Evolutionary conservation across 2,329 filamentous ascomycete species (phyloP).

Genomic region (Alternaria sp.): DNA sequence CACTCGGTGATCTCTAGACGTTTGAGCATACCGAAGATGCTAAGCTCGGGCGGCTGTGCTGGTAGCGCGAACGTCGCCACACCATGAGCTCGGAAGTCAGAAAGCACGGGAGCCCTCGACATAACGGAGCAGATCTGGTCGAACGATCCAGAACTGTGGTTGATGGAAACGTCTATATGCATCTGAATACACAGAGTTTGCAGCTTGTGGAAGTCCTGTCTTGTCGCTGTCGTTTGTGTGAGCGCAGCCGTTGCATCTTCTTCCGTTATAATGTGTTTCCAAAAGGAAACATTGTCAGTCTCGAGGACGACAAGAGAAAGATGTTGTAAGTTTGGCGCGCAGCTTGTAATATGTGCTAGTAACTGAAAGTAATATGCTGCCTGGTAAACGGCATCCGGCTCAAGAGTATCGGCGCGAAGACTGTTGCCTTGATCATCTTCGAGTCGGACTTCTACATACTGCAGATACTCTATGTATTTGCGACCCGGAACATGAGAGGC

Average conservation of each 20-base stretch:
- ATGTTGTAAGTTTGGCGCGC: slow-evolving; percentile 32
- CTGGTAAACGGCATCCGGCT: slow-evolving; percentile 7
- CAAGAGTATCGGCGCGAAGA: slow-evolving; percentile 19
- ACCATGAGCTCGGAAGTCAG: slow-evolving; percentile 26
- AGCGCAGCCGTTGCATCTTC: background rate
- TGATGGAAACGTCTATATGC: slow-evolving; percentile 3
- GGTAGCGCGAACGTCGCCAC: background rate
- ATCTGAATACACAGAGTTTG: slow-evolving; percentile 28
- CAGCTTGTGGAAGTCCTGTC: slow-evolving; percentile 24
- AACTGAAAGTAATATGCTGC: slow-evolving; percentile 27
- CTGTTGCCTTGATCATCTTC: slow-evolving; percentile 33
- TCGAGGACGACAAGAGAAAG: slow-evolving; percentile 37
- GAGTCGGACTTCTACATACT: slow-evolving; percentile 40
- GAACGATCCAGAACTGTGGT: slow-evolving; percentile 6
- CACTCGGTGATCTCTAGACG: slow-evolving; percentile 35
- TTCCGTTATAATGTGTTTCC: slow-evolving; percentile 23
- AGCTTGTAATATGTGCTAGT: slow-evolving; percentile 29
- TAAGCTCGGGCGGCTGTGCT: background rate
- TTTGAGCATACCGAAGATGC: slow-evolving; percentile 20
- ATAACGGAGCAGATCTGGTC: slow-evolving; percentile 19
- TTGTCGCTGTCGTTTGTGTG: background rate
- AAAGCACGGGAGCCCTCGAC: slow-evolving; percentile 17
- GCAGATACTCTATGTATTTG: slow-evolving; percentile 15
- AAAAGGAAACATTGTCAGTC: slow-evolving; percentile 28
- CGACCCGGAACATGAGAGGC: background rate